Percentiles rank a stretch among this genome's conserved stretches.
Conservation (phyloP, 371 early-diverging fungal species). For the Mucor piriformis region DNA sequence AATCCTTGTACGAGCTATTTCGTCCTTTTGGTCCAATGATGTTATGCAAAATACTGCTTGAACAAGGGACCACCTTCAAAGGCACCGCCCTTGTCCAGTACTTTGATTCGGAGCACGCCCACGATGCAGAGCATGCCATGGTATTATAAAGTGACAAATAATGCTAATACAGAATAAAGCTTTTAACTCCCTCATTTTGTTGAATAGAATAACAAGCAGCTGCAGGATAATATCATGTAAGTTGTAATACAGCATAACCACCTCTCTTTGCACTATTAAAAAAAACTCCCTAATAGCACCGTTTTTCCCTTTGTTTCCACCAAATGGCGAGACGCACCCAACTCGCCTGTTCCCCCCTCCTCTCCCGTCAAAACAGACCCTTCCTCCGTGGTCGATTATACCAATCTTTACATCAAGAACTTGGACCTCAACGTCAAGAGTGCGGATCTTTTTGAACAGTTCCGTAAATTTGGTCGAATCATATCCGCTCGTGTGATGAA, state of each 20-base stretch:
- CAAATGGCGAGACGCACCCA: slow-evolving; percentile 1
- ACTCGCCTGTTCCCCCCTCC: not conserved
- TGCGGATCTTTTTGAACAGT: slow-evolving; percentile 47
- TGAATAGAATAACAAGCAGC: slow-evolving; percentile 17
- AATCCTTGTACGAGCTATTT: slow-evolving; percentile 42
- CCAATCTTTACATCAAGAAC: slow-evolving; percentile 60
- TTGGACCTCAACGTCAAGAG: slow-evolving; percentile 53
- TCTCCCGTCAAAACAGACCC: slow-evolving; percentile 4
- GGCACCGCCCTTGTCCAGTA: slow-evolving; percentile 53
- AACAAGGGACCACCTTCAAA: slow-evolving; percentile 35
- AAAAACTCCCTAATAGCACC: not conserved
- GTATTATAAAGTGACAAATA: no score
- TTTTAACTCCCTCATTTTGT: no score
- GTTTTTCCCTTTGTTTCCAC: slow-evolving; percentile 5
- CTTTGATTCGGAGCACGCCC: slow-evolving; percentile 39
- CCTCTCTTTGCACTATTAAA: not conserved
- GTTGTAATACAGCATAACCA: slow-evolving; percentile 8
- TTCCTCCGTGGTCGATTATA: slow-evolving; percentile 30
- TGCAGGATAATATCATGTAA: slow-evolving; percentile 28
- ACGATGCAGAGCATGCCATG: slow-evolving; percentile 38
- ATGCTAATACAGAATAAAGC: no score
- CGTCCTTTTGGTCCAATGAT: slow-evolving; percentile 54
- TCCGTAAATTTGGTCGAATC: slow-evolving; percentile 53
- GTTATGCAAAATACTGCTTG: slow-evolving; percentile 40
- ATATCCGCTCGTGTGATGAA: slow-evolving; percentile 58